Evolutionary conservation across 2,329 filamentous ascomycete species (phyloP).

Genomic region (Beauveria sp.): DNA sequence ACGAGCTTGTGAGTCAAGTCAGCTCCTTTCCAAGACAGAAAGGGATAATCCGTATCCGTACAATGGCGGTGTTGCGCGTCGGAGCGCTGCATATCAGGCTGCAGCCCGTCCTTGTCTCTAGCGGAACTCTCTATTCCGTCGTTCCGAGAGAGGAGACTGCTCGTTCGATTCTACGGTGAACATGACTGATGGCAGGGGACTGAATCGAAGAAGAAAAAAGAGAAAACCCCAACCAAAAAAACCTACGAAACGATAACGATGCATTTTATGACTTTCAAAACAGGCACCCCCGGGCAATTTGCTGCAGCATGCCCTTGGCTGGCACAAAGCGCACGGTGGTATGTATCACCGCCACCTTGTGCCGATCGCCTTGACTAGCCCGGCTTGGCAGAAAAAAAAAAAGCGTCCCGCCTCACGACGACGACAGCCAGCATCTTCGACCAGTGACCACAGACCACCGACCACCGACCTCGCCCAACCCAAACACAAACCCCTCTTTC

Average conservation of each 20-base stretch:
- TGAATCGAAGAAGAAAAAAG: not conserved
- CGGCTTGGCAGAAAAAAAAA: not conserved
- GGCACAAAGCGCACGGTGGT: no score
- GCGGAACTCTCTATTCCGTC: not conserved
- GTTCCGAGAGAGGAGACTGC: not conserved
- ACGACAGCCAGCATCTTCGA: not conserved
- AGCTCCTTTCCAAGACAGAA: no score
- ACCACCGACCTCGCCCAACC: not conserved
- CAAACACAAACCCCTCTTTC: not conserved
- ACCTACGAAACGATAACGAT: not conserved
- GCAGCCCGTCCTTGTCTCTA: not conserved
- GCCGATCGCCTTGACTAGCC: not conserved
- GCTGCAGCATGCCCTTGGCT: not conserved
- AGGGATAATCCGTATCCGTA: no score
- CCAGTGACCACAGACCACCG: not conserved
- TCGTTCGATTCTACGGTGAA: no score
- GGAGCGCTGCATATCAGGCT: not conserved
- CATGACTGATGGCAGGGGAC: no score
- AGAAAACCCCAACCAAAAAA: not conserved
- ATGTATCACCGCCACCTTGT: not conserved
- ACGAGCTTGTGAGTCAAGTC: not conserved
- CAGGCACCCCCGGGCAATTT: not conserved
- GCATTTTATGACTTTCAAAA: not conserved
- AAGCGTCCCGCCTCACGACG: not conserved
- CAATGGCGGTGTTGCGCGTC: not conserved